These are phyloP conservation scores for Neopestalotiopsis sp. DNA, from an alignment of 2,329 filamentous ascomycete genomes.

Conservation along the genomic window DNA sequence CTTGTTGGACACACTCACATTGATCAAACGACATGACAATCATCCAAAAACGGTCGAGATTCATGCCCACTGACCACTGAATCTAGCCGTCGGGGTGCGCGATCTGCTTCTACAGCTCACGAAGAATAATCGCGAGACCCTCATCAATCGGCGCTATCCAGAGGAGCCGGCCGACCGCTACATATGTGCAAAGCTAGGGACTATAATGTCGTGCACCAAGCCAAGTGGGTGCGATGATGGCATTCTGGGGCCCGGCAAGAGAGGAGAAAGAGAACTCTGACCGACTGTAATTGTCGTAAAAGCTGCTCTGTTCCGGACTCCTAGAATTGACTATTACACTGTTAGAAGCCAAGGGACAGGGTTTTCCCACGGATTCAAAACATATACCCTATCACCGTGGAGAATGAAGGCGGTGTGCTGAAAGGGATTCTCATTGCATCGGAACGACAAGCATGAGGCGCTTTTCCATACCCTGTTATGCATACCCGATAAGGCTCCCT, in stretches of 20 bases:
- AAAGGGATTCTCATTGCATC: not conserved
- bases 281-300: not conserved
- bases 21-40: not conserved
- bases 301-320: not conserved
- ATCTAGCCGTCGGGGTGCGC: not conserved
- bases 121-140: not conserved
- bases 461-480: not conserved
- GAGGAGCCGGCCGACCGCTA: not conserved
- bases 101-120: not conserved
- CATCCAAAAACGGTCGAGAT: not conserved
- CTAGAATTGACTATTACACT: not conserved
- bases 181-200: too few species aligned
- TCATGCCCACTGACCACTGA: not conserved
- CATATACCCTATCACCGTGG: not conserved
- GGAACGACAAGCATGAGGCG: not conserved
- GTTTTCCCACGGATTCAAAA: not conserved
- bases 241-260: not conserved
- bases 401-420: not conserved
- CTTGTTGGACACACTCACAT: not conserved
- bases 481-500: constrained; percentile 1
- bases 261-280: not conserved
- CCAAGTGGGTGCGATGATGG: not conserved
- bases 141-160: not conserved
- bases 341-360: not conserved
- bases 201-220: not conserved